Base-by-base conservation (phyloP, 495 filamentous ascomycete species). In the Penicillium turbatum region DNA sequence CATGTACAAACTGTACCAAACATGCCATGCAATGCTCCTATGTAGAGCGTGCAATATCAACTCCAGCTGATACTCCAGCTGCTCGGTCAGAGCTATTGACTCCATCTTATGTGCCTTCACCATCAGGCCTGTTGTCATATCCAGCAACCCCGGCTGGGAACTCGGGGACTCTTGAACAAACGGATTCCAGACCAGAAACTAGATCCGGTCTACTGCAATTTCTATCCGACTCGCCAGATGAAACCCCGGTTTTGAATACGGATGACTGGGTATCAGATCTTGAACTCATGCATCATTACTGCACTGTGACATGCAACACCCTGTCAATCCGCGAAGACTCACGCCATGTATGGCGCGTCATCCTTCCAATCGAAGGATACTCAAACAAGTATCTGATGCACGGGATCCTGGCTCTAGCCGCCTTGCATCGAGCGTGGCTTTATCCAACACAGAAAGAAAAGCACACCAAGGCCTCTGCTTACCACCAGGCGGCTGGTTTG, bases 361-460 rank as follows among this genome's bases (percentile, higher is more conserved):
- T 65, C 19, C 55, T 71, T 0, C 71, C 71, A 2, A 63, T 66
- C 7, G 63, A 72, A 31, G 72, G 65, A 5, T 69, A 73, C 41
- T 31, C 59, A 1, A 69, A 73, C 40, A 57, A 59, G 15, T 75
- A 71, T 46, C 46, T 75, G 16, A 71, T 74, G 68, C 69, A 74
- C 31, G 72, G 72, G 30, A 54, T 75, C 16, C 56, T 75, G 15
- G 72, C 72, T 9, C 55, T 75, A 9, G 62, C 72, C 9, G 70
- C 72, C 13, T 47, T 72, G 13, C 72, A 75, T 32, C 62, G 74
- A n/a, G 53, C 61, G 15, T 60, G 61, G 40, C 51, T 66, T 8
- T 54, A 45, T 21, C 49, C 57, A 19, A 37, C 46, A 0, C 44
- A 56, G 30, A 49, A 48, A 46, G 51, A 57, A 8, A 47, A 42